phyloP scores from a whole-genome alignment of 495 filamentous ascomycete genomes.

The Aeminium ludgeri region DNA sequence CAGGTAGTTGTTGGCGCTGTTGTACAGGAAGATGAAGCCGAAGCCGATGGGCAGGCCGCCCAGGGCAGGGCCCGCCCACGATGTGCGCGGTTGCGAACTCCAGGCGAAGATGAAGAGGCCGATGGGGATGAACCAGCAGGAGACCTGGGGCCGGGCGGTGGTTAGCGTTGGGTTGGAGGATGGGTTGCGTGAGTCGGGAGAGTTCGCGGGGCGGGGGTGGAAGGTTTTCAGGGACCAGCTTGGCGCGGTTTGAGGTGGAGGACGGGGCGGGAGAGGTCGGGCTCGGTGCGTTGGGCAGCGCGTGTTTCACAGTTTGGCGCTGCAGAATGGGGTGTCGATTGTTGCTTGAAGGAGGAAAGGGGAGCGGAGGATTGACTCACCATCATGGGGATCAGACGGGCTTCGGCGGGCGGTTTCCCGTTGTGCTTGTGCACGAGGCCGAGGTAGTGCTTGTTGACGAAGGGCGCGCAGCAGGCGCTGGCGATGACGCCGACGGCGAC shows the following conservation, averaged over 20 bases:
- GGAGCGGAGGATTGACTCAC: constrained; percentile 8
- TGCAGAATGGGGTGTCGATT: no score
- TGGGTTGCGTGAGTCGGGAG: no score
- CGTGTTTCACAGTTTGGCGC: no score
- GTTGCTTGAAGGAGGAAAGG: constrained; percentile 22
- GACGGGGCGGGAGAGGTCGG: no score
- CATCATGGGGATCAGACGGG: constrained; percentile 75
- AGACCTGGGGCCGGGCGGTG: constrained; percentile 38
- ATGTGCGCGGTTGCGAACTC: constrained; percentile 35
- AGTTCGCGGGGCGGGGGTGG: no score
- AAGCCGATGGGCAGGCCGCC: constrained; percentile 51
- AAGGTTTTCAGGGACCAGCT: no score
- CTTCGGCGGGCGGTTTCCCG: constrained; percentile 31
- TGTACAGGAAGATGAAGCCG: constrained; percentile 50
- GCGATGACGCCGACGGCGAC: constrained; percentile 25
- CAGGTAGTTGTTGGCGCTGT: constrained; percentile 54
- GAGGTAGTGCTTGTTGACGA: constrained; percentile 34
- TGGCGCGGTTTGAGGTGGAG: no score
- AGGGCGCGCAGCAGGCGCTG: constrained; percentile 47
- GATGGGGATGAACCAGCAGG: constrained; percentile 55
- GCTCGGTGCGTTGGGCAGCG: no score
- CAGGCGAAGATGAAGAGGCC: constrained; percentile 71
- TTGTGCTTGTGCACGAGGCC: constrained; percentile 30
- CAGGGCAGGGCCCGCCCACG: constrained; percentile 44
- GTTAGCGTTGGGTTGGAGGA: no score